A percentile compares a stretch with the other conserved stretches of the same genome.
Evolutionary conservation across 768 basidiomycete species (phyloP).

Genomic region (Suillus tomentosus): DNA sequence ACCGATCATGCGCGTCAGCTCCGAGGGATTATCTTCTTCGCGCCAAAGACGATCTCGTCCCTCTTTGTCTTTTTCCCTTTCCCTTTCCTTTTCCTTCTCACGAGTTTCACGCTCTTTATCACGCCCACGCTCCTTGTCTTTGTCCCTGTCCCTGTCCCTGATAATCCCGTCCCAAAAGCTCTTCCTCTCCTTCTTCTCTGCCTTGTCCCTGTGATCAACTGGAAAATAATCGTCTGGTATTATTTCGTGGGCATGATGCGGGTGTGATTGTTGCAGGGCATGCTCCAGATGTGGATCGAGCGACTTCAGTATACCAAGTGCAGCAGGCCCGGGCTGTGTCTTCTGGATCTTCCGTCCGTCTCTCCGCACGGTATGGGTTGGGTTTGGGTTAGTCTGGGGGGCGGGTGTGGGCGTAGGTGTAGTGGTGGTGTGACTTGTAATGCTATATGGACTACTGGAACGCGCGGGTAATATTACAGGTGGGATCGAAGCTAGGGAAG

Average conservation of each 20-base stretch:
- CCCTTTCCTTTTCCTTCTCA: slow-evolving; percentile 21
- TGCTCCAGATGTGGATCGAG: slow-evolving; percentile 54
- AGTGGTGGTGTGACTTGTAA: slow-evolving; percentile 25
- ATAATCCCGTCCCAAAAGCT: slow-evolving; percentile 53
- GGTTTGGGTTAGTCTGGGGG: slow-evolving; percentile 20
- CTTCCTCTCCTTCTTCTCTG: slow-evolving; percentile 53
- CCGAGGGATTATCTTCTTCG: slow-evolving; percentile 51
- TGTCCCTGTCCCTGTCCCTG: slow-evolving; percentile 39
- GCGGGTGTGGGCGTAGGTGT: background rate
- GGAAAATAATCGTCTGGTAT: slow-evolving; percentile 33
- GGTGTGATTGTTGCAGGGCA: slow-evolving; percentile 16
- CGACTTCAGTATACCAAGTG: slow-evolving; percentile 59
- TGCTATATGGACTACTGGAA: slow-evolving; percentile 50
- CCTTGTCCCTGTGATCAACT: slow-evolving; percentile 31
- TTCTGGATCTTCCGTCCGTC: slow-evolving; percentile 26
- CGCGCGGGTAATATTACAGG: slow-evolving; percentile 33
- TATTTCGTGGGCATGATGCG: slow-evolving; percentile 18
- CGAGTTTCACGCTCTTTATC: slow-evolving; percentile 17
- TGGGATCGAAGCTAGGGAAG: slow-evolving; percentile 52
- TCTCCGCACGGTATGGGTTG: slow-evolving; percentile 25
- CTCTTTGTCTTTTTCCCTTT: slow-evolving; percentile 40
- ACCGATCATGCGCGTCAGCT: slow-evolving; percentile 77
- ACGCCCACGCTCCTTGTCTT: slow-evolving; percentile 22
- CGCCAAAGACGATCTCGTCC: slow-evolving; percentile 30
- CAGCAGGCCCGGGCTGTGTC: slow-evolving; percentile 33